Conservation (phyloP, 805 yeast species). For the Kodamaea laetipori region DNA sequence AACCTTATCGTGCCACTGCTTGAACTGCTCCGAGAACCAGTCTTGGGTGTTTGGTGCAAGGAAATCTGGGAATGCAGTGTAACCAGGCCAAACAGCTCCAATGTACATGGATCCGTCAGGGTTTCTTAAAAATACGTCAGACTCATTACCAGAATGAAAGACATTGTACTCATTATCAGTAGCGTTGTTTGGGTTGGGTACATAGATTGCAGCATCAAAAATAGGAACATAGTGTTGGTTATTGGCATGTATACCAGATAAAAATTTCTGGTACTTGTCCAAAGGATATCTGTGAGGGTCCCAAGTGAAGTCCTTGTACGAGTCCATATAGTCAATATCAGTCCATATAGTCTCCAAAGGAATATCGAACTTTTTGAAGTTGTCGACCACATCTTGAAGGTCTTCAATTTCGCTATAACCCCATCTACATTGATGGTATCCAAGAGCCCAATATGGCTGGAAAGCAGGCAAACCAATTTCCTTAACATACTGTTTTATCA, state of each 20-base stretch:
- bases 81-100: slow-evolving; percentile 36
- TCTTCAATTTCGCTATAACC: slow-evolving; percentile 23
- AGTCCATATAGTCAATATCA: slow-evolving; percentile 29
- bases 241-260: slow-evolving; percentile 21
- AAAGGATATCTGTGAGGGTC: slow-evolving; percentile 25
- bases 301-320: slow-evolving; percentile 27
- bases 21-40: slow-evolving; percentile 25
- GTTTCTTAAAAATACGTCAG: slow-evolving; percentile 24
- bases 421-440: slow-evolving; percentile 31
- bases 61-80: slow-evolving; percentile 32
- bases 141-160: slow-evolving; percentile 20
- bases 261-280: slow-evolving; percentile 18
- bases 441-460: slow-evolving; percentile 30
- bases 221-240: slow-evolving; percentile 29
- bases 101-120: slow-evolving; percentile 30
- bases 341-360: slow-evolving; percentile 29
- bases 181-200: slow-evolving; percentile 25
- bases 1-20: slow-evolving; percentile 22
- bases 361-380: slow-evolving; percentile 20
- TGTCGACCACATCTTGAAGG: slow-evolving; percentile 21
- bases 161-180: slow-evolving; percentile 21
- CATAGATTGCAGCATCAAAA: slow-evolving; percentile 29
- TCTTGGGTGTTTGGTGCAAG: slow-evolving; percentile 22
- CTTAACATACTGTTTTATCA: slow-evolving; percentile 23
- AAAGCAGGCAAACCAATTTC: slow-evolving; percentile 27